Conservation (phyloP, 2,329 filamentous ascomycete species). For the Arthrobotrys entomopaga region DNA sequence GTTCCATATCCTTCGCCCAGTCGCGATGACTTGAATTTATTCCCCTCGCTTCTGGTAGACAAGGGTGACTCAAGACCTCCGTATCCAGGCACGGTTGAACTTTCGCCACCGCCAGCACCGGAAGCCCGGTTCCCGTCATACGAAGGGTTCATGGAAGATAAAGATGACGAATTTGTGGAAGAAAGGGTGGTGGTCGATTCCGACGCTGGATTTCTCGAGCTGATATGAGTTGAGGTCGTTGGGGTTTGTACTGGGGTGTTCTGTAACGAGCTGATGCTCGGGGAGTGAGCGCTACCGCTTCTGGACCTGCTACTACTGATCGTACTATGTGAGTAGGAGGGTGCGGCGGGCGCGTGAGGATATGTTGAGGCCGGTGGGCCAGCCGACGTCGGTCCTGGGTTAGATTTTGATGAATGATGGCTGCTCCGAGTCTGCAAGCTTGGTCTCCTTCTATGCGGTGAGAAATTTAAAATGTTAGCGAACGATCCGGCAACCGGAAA, state of each 20-base stretch:
- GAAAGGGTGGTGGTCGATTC: constrained; percentile 52
- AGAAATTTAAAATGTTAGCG: constrained; percentile 55
- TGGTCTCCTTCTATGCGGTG: constrained; percentile 55
- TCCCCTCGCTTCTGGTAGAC: constrained; percentile 45
- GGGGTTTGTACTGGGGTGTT: constrained; percentile 52
- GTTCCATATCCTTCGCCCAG: constrained; percentile 33
- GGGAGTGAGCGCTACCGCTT: constrained; percentile 54
- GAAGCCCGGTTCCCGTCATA: constrained; percentile 40
- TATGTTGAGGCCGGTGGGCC: constrained; percentile 50
- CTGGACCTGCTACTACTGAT: constrained; percentile 47
- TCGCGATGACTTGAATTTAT: constrained; percentile 23
- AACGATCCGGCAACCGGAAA: constrained; percentile 54
- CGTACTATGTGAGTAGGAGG: constrained; percentile 48
- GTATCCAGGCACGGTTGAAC: constrained; percentile 42
- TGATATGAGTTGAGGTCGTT: constrained; percentile 49
- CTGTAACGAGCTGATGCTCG: constrained; percentile 47
- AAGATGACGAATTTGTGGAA: constrained; percentile 47
- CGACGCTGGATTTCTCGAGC: constrained; percentile 36
- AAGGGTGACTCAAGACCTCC: constrained; percentile 47
- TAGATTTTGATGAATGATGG: constrained; percentile 51
- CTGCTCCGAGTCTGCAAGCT: constrained; percentile 55
- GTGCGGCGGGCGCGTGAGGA: constrained; percentile 50
- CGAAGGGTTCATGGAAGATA: constrained; percentile 49
- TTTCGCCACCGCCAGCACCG: constrained; percentile 32
- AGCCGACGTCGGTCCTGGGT: constrained; percentile 50